Evolutionary conservation across 2,329 filamentous ascomycete species (phyloP), one percentile per base, ranked within the genome.

Genomic region (Dactylellina drechsleri): DNA sequence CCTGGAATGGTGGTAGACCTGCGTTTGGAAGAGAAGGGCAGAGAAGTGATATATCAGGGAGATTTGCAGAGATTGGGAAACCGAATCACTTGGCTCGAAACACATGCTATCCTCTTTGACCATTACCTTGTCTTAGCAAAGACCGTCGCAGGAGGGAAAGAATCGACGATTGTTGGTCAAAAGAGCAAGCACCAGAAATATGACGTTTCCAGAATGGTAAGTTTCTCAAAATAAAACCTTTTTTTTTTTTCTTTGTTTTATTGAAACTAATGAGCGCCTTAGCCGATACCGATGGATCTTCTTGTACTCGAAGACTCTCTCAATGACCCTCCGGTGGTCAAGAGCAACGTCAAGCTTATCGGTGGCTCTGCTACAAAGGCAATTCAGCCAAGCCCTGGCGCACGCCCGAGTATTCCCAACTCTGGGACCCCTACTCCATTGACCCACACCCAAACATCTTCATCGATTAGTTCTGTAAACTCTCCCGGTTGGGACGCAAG

Each of bases 71-170:
- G 95, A 76, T 91, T 93, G 84, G 93, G 94, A 66, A 96, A 92
- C 81, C 89, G 93, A 67, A 95, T 98, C 80, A 90, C 90, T 77
- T 97, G 94, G 90, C 89, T 98, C 6, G 95, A 99, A 79, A 96
- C 92, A 0, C 93, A 97, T 81, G 93, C 92, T 1, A 87, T 99
- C 53, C 86, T 99, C 0, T 98, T 99, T 80, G 96, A 99, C 80
- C 93, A 99, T 82, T 99, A 97, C 81, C 86, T 99, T 43, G 93
- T 99, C 40, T 84, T 99, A 52, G 91, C 95, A 45, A 99, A 99
- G 84, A 85, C 85, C 4, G 86, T 92, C 6, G 85, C 89, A 2
- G 5, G 6, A 36, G 85, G 86, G 10, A 85, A 89, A 53, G 92
- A 93, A 79, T 87, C 89, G 52, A 86, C 88, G 52, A 88, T 87